A percentile compares a stretch with the other conserved stretches of the same genome.
Conservation (phyloP, 2,329 filamentous ascomycete species). For the Cordyceps cateniannulata region DNA sequence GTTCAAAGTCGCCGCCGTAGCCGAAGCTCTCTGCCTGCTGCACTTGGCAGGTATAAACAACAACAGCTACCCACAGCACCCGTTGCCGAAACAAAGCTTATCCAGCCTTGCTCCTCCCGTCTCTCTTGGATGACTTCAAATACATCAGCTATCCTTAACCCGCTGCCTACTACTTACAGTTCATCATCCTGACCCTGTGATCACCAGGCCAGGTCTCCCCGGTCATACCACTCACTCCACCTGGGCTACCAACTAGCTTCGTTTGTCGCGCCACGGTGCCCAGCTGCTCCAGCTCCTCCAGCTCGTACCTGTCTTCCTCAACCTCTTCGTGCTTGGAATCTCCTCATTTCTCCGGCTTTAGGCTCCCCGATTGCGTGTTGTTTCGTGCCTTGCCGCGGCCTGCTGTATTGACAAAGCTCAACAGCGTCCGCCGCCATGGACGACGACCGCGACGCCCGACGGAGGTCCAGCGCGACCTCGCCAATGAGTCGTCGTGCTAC, state of each 20-base stretch:
- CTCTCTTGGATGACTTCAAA: neutral
- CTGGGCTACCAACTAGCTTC: neutral
- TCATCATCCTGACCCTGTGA: neutral
- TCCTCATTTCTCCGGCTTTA: neutral
- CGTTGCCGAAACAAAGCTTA: neutral
- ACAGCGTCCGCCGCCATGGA: constrained; percentile 5
- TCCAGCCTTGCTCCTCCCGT: neutral
- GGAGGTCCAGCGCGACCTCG: constrained; percentile 26
- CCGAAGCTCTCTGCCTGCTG: neutral
- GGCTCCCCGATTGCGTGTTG: neutral
- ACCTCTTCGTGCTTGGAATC: neutral
- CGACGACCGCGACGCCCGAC: neutral
- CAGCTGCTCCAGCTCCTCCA: neutral
- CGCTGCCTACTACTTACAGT: neutral
- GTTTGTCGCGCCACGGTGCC: constrained; percentile 1
- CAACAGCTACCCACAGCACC: neutral
- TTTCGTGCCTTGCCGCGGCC: neutral
- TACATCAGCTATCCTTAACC: neutral
- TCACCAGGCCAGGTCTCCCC: constrained; percentile 9
- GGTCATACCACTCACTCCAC: constrained; percentile 10
- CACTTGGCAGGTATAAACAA: neutral
- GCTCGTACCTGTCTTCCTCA: neutral
- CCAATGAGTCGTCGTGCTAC: constrained; percentile 42
- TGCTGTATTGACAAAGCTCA: neutral
- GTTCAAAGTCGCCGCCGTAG: neutral